Base-by-base conservation (phyloP, 2,329 filamentous ascomycete genomes). In the Phoma herbarum region DNA sequence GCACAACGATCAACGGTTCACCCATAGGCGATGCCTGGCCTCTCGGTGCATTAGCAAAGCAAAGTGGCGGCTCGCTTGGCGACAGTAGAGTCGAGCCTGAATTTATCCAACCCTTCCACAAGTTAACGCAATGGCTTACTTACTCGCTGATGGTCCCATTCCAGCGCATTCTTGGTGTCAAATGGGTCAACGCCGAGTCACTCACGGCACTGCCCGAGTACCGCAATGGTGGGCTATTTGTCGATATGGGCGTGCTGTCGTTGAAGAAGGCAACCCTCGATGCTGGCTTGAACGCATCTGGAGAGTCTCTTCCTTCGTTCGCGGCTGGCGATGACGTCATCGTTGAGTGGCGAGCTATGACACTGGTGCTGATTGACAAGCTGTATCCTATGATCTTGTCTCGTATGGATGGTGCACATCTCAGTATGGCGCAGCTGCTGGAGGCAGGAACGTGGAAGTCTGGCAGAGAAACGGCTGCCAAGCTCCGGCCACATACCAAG, bases 401-500 rank as follows among this genome's bases (percentile, higher is more conserved):
- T 58, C 79, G 96, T 10, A 83, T 83, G 16, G 90, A 89, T 2
- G 81, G 86, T 31, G 87, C 93, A 63, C 81, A 83, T 58, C 78
- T 98, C 74, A 90, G 83, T 25, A 79, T 98, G 68, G 88, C 93
- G 12, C 94, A 98, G 77, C 85, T 98, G 79, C 82, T 98, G 10
- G 94, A 98, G 77, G 94, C 93, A 6, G 94, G 94, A 31, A 96
- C 92, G 71, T 98, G 94, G 93, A 97, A 97, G 88, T 63, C 65
- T 22, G 70, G 70, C 1, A 44, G 70, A 12, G 69, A 72, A 41
- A 59, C 68, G 22, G 69, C 70, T 12, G 65, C 63, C 41, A 59
- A 64, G 59, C 61, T 61, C 23, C 58, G 70, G 20, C 70, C 70
- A 1, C 18, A 60, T 28, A 72, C 67, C 0, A 73, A 72, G 48